Evolutionary conservation across 108 stramenopile genomes (phyloP), one percentile per base, ranked within the genome.

Genomic region (Craspedostauros australis): DNA sequence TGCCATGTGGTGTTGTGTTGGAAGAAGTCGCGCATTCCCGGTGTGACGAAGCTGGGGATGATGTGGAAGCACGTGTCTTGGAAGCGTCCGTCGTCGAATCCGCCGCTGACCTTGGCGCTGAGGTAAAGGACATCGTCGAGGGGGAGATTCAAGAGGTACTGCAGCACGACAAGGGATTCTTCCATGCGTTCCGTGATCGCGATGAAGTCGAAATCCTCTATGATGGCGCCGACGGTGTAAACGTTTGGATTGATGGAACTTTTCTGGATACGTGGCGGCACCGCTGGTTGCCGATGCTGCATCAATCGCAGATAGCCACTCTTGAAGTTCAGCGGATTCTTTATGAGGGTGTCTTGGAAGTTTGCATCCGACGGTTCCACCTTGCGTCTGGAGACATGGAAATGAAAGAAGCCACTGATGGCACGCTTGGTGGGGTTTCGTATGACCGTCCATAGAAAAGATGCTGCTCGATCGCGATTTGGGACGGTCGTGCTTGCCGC

Each of bases 171-270:
- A 12, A 71, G 18, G 16, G 30, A 45, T 47, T 64, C 70, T 26
- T 71, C 68, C 14, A 70, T 33, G 15, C 68, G 61, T 29, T 70
- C 68, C 34, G 50, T 34, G 6, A 61, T 15, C 3, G 36, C 19
- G 18, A 76, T 43, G 42, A 72, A 72, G 37, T 76, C 75, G 56
- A 72, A 72, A 2, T 64, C 53, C 19, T 63, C 16, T 0, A 72
- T 39, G 40, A 68, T 64, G 3, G 66, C 42, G 0, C 40, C 3
- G 18, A 70, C 71, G 0, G 33, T n/a, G n/a, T n/a, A n/a, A n/a
- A n/a, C n/a, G n/a, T n/a, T n/a, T n/a, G n/a, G n/a, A n/a, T n/a
- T n/a, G n/a, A n/a, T n/a, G n/a, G n/a, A n/a, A n/a, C n/a, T n/a
- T n/a, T n/a, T n/a, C n/a, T n/a, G n/a, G n/a, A n/a, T n/a, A n/a